Base-by-base conservation (phyloP, 108 stramenopile species). In the Nitzschia sp. region DNA sequence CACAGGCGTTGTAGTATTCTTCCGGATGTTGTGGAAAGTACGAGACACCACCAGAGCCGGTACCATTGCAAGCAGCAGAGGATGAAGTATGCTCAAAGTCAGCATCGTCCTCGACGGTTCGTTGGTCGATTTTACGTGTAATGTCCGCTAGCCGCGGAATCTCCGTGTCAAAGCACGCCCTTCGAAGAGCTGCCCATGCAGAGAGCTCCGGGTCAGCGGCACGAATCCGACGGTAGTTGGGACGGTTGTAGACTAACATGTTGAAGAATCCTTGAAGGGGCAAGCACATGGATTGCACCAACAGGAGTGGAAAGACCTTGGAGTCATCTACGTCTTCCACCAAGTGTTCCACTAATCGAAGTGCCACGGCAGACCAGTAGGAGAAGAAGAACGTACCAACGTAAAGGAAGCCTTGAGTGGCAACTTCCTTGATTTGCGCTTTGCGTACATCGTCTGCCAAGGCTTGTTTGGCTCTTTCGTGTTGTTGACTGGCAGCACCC, bases 241-340 rank as follows among this genome's bases (percentile, higher is more conserved):
- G 82, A 32, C 75, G 35, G 19, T 66, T 57, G 47, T 76, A 83
- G 1, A 83, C 62, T 13, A 75, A 34, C 36, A 76, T 67, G 45
- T 79, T 83, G 59, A 83, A 71, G 27, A 83, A 69, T 21, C 82
- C 82, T 60, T 83, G 78, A 34, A 68, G 27, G 13, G 82, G 82
- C 45, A 56, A 41, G 13, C 68, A 58, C 5, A 78, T 60, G 15
- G 72, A 68, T 59, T 79, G 71, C 4, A 85, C 31, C 5, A 85
- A 57, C 22, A 73, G 57, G 16, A 88, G 66, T 16, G 32, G 17
- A 45, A 54, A 68, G 2, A 46, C 35, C 11, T 41, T 34, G 13
- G 38, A 15, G 8, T 66, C 53, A 29, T 35, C 53, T 8, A 38
- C 21, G 17, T 19, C 3, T 17, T 21, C 15, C 1, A 23, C 32